Evolutionary conservation across 139 green algal species (phyloP).

Genomic region (Edaphochlamys debaryana): DNA sequence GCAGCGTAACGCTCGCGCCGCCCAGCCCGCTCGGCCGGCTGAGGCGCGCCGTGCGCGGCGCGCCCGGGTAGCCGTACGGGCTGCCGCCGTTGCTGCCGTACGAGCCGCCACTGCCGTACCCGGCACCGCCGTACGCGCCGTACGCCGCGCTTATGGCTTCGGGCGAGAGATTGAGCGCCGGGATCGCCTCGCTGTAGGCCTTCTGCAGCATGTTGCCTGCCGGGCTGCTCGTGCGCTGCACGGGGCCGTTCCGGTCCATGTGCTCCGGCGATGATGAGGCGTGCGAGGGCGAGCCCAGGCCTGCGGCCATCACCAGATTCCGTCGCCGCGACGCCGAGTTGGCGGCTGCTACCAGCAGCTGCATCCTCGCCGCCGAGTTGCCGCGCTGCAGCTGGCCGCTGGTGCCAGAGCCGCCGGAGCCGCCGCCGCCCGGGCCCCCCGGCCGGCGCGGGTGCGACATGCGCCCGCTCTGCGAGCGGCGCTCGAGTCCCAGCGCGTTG

Average conservation of each 20-base stretch:
- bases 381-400: neutral
- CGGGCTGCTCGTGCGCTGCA: neutral
- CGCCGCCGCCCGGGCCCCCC: too few species aligned
- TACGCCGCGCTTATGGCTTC: too few species aligned
- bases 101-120: neutral
- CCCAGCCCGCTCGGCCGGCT: conserved; percentile 11
- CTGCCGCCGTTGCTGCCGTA: neutral
- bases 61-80: neutral
- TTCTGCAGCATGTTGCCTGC: too few species aligned
- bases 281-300: neutral
- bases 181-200: neutral
- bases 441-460: neutral
- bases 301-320: neutral
- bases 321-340: neutral
- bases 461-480: neutral
- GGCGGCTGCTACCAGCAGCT: neutral
- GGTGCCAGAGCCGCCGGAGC: neutral
- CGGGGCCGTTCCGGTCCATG: neutral
- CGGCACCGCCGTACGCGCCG: neutral
- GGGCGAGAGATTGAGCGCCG: neutral
- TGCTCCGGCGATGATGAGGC: neutral
- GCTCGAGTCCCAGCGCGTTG: neutral
- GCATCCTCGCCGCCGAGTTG: neutral
- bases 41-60: neutral
- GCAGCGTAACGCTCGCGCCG: neutral